A percentile compares a stretch with the other conserved stretches of the same genome.
Conservation (phyloP, 2,329 filamentous ascomycete genomes). For the Apiospora aurea region DNA sequence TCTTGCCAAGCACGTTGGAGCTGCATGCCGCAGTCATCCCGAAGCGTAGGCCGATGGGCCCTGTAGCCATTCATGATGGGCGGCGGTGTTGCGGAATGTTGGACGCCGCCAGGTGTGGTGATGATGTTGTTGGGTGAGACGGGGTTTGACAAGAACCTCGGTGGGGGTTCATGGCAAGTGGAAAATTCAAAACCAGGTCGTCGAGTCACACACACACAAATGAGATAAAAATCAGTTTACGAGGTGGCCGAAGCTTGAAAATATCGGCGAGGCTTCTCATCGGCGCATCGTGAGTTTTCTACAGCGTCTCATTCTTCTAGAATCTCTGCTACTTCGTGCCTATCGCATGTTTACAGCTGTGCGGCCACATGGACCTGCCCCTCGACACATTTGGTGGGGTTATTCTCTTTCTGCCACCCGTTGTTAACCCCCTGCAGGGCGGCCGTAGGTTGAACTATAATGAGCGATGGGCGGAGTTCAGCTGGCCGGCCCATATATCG, state of each 20-base stretch:
- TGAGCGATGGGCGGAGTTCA: neutral
- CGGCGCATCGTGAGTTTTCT: neutral
- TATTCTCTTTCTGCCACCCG: slow-evolving; percentile 8
- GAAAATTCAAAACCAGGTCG: slow-evolving; percentile 9
- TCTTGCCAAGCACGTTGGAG: slow-evolving; percentile 63
- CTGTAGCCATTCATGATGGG: slow-evolving; percentile 29
- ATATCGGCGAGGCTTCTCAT: neutral
- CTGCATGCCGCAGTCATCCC: slow-evolving; percentile 44
- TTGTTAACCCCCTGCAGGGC: neutral
- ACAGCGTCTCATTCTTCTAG: slow-evolving; percentile 2
- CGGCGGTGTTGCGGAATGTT: neutral
- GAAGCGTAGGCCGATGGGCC: slow-evolving; percentile 29
- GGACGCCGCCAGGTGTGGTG: slow-evolving; percentile 8
- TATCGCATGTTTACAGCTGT: slow-evolving; percentile 7
- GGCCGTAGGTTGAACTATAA: neutral
- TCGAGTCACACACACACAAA: neutral
- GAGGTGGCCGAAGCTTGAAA: neutral
- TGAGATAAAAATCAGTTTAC: slow-evolving; percentile 10
- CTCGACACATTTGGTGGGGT: slow-evolving; percentile 15
- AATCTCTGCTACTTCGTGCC: neutral
- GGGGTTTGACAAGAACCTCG: slow-evolving; percentile 22
- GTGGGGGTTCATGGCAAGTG: slow-evolving; percentile 33
- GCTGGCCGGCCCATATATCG: neutral
- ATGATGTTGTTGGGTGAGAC: slow-evolving; percentile 1
- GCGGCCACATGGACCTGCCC: neutral